Conservation (phyloP, 176 grass and related monocot species). For the Oryza longistaminata region DNA sequence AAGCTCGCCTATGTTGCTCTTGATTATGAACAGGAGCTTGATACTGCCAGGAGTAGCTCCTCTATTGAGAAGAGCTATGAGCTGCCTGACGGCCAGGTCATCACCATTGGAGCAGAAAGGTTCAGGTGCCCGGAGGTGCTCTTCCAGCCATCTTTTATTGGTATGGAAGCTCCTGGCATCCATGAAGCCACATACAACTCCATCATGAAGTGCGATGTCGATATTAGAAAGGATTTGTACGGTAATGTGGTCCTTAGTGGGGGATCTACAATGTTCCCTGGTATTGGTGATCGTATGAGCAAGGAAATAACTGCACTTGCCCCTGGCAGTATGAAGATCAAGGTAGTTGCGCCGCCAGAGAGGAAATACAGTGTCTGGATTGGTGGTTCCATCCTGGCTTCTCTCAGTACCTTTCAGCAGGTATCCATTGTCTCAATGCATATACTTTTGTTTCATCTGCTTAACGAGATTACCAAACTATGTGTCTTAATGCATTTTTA, state of each 20-base stretch:
- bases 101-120: constrained; percentile 80
- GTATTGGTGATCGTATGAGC: constrained; percentile 84
- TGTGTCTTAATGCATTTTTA: not conserved
- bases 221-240: constrained; percentile 87
- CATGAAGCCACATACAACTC: constrained; percentile 92
- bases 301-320: constrained; percentile 83
- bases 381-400: constrained; percentile 81
- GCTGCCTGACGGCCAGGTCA: constrained; percentile 82
- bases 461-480: not conserved
- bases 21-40: constrained; percentile 77
- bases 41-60: constrained; percentile 74
- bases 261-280: constrained; percentile 87
- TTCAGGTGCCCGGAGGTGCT: constrained; percentile 89
- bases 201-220: constrained; percentile 93
- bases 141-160: constrained; percentile 76
- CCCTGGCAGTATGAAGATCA: constrained; percentile 88
- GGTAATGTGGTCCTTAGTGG: constrained; percentile 82
- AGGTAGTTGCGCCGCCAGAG: constrained; percentile 83
- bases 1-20: constrained; percentile 83
- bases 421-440: constrained; percentile 31
- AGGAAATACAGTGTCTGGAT: constrained; percentile 96
- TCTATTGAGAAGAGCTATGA: constrained; percentile 81
- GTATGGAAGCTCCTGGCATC: constrained; percentile 75
- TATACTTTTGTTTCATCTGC: not conserved
- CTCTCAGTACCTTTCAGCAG: constrained; percentile 90